Percentiles rank a stretch among this genome's conserved stretches.
Evolutionary conservation across 2,329 filamentous ascomycete genomes (phyloP).

Genomic region (Colletotrichum falcatum): DNA sequence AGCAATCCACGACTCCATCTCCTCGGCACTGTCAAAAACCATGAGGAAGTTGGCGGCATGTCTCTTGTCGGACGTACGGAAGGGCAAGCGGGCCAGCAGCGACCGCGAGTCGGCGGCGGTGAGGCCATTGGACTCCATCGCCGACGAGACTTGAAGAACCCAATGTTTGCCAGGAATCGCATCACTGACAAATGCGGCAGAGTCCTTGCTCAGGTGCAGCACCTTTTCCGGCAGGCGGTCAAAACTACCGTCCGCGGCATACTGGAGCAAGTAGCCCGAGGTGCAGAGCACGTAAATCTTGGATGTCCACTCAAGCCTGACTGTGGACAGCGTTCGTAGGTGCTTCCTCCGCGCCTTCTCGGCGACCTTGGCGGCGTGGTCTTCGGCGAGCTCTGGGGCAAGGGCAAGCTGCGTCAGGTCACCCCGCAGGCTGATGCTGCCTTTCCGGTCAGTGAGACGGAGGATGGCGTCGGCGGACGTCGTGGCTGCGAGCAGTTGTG

Average conservation of each 20-base stretch:
- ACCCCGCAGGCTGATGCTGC: conserved; percentile 52
- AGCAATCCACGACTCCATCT: conserved; percentile 82
- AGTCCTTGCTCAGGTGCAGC: conserved; percentile 77
- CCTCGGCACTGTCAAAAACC: conserved; percentile 77
- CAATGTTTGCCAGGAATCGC: conserved; percentile 83
- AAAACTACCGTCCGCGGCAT: conserved; percentile 75
- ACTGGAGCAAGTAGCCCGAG: conserved; percentile 80
- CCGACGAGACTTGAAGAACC: conserved; percentile 81
- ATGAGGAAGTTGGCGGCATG: conserved; percentile 75
- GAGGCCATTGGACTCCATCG: conserved; percentile 69
- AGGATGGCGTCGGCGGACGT: conserved; percentile 77
- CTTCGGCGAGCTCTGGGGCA: conserved; percentile 45
- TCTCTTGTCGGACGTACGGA: conserved; percentile 68
- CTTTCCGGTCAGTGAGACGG: conserved; percentile 67
- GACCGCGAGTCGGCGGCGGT: conserved; percentile 66
- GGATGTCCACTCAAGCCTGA: conserved; percentile 72
- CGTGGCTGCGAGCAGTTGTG: conserved; percentile 74
- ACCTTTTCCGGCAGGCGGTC: conserved; percentile 81
- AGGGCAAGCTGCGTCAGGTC: conserved; percentile 46
- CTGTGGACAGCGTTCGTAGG: conserved; percentile 56
- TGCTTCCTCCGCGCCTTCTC: conserved; percentile 62
- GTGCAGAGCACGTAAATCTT: conserved; percentile 81
- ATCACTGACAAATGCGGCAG: conserved; percentile 84
- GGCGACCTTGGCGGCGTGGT: conserved; percentile 45
- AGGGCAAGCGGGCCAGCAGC: conserved; percentile 73